These are phyloP conservation scores for Oryza meyeriana DNA, from an alignment of 176 grass and related monocot genomes.

Conservation along the genomic window DNA sequence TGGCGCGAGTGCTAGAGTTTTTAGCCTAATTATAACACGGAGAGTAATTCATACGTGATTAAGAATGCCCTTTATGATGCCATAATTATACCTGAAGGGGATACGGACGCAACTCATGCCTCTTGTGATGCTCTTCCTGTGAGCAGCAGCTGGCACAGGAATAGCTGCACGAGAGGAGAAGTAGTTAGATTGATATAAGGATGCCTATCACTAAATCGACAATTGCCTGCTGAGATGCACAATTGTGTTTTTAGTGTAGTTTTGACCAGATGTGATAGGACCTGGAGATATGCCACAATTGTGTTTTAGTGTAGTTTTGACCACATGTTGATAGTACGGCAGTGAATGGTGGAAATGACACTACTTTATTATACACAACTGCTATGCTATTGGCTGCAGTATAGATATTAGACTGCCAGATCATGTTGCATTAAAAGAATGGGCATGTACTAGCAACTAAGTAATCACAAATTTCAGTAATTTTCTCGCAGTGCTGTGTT, in stretches of 20 bases:
- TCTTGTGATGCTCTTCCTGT: not conserved
- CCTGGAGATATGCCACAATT: not conserved
- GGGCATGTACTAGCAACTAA: not conserved
- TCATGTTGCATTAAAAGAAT: not conserved
- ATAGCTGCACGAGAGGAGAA: not conserved
- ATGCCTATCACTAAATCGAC: not conserved
- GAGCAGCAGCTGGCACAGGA: conserved; percentile 19
- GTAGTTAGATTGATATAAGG: conserved; percentile 22
- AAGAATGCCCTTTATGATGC: not conserved
- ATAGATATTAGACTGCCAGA: not conserved
- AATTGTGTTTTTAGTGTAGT: no score
- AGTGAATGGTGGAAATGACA: not conserved
- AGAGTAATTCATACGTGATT: not conserved
- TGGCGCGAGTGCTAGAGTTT: not conserved
- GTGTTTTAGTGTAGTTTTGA: not conserved
- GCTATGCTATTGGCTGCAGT: not conserved
- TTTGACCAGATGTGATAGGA: no score
- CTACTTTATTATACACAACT: not conserved
- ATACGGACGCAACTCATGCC: not conserved
- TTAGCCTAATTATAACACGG: not conserved
- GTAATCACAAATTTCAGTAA: not conserved
- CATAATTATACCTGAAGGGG: not conserved
- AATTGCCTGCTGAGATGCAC: not conserved
- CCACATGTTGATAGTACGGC: not conserved
- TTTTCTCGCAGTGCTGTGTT: not conserved